Conservation (phyloP, 1,139 yeast genomes). For the Candida pseudocylindracea region DNA sequence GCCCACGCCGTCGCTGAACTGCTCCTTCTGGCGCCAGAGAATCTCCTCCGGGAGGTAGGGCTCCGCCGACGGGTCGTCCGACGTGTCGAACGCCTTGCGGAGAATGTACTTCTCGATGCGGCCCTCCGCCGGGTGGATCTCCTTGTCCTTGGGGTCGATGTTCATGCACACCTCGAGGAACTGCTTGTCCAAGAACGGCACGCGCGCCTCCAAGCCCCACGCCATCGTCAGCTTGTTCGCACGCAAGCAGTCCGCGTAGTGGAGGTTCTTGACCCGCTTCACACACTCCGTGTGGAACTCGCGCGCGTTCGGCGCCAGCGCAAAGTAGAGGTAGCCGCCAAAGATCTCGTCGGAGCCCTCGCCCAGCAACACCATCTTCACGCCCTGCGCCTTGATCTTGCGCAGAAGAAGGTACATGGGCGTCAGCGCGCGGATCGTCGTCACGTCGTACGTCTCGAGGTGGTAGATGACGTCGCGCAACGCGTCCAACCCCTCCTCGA, state of each 20-base stretch:
- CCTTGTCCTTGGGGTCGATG: conserved; percentile 81
- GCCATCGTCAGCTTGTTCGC: conserved; percentile 99
- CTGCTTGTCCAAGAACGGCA: conserved; percentile 89
- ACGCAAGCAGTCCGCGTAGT: conserved; percentile 89
- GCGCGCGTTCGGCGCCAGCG: conserved; percentile 78
- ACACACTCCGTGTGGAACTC: conserved; percentile 96
- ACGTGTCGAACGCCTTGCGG: conserved; percentile 91
- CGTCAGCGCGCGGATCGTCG: conserved; percentile 96
- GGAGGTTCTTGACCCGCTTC: conserved; percentile 89
- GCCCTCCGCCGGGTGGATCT: conserved; percentile 44
- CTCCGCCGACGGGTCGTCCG: conserved; percentile 22
- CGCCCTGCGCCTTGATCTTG: conserved; percentile 98
- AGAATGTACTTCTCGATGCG: conserved; percentile 83
- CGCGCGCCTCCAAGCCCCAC: conserved; percentile 99
- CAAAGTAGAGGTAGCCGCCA: conserved; percentile 96
- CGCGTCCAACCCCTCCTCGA: conserved; percentile 93
- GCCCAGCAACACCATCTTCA: conserved; percentile 96
- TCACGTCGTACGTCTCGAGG: conserved; percentile 93
- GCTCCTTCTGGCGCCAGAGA: conserved; percentile 99
- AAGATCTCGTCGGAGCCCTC: conserved; percentile 98
- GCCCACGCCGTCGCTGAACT: conserved; percentile 98
- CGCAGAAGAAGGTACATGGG: conserved; percentile 95
- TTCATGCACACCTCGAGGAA: conserved; percentile 87
- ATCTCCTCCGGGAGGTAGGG: conserved; percentile 93
- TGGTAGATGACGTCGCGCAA: conserved; percentile 86